Base-by-base conservation (phyloP, 1,139 yeast genomes). In the Taphrina wiesneri region DNA sequence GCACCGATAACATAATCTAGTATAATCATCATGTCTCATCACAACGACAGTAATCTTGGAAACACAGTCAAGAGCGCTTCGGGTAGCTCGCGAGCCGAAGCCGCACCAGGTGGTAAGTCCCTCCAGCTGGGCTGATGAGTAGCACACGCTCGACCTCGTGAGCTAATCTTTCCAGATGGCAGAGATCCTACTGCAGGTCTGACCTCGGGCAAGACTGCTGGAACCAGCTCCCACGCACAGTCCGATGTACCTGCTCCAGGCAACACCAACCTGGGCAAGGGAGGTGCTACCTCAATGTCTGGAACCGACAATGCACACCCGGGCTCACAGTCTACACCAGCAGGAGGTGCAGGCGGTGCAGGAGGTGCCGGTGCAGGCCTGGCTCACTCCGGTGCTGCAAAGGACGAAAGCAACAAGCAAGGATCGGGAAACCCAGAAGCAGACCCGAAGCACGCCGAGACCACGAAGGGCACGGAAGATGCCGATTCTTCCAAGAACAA, bases 221-320 rank as follows among this genome's bases (percentile, higher is more conserved):
- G 57, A 2, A 21, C 45, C 13, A 43, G 60, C 23, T 51, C 64
- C 7, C 64, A 60, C 23, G 47, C 47, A 34, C 56, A 51, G 21
- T 41, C 57, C 23, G 64, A 60, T 34, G 64, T 60, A 15, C 64
- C 64, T 11, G 51, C 64, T 2, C 64, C 64, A 2, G 64, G 64
- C 36, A 60, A 60, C 43, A 43, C 57, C 21, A 28, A 51, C 39
- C 19, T 60, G 19, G 64, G 64, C 21, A 51, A 39, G 9, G 64
- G 64, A 7, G 65, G 65, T 45, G 54, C 65, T 13, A 62, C 65
- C 25, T 43, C 60, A 17, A 62, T 62, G 65, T 43, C 60, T 25
- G 60, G 60, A 25, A 34, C 47, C 28, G 60, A 52, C 52, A 43
- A 56, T 19, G 46, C 54, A 11, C 65, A 62, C 41, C 65, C 65